Base-by-base conservation (phyloP, 306 rosid species). In the Trifolium repens region DNA sequence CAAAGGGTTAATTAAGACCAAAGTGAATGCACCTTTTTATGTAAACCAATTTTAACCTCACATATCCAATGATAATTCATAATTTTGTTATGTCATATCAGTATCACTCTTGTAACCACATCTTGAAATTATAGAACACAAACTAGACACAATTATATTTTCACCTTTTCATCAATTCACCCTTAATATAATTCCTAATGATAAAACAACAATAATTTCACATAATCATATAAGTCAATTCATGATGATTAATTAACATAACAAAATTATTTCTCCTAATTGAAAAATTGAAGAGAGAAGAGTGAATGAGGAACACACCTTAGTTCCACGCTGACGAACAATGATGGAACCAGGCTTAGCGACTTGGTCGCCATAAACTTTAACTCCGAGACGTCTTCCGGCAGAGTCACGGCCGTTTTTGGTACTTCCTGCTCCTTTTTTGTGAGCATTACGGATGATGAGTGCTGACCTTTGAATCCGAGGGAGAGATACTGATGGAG, bases 381-480 rank as follows among this genome's bases (percentile, higher is more conserved):
- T 94, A 8, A 92, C 97, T 8, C 99, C 99, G 22, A 94, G 97
- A 60, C 99, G 86, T 73, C 85, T 86, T 13, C 99, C 90, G 12
- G 9, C 74, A 13, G 99, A 94, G 70, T 94, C 99, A 0, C 99
- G 96, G 32, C 99, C 99, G 61, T 94, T 94, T 87, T 94, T 94
- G 75, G 99, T 94, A 77, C 99, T 94, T 8, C 99, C 99, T 0
- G 97, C 99, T 35, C 99, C 99, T 58, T 94, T 94, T 88, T 94
- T 94, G 90, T 94, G 99, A 0, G 99, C 99, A 71, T 87, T 90
- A 62, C 85, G 83, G 67, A 94, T 94, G 1, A 85, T 94, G 52
- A 94, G 75, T 8, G 71, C 81, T 43, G 22, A 5, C 42, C 69
- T 71, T 32, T 42, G 72, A 0, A 92, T 75, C 46, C 42, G 76